Evolutionary conservation across 2,329 filamentous ascomycete species (phyloP).

Genomic region (Coniella vitis): DNA sequence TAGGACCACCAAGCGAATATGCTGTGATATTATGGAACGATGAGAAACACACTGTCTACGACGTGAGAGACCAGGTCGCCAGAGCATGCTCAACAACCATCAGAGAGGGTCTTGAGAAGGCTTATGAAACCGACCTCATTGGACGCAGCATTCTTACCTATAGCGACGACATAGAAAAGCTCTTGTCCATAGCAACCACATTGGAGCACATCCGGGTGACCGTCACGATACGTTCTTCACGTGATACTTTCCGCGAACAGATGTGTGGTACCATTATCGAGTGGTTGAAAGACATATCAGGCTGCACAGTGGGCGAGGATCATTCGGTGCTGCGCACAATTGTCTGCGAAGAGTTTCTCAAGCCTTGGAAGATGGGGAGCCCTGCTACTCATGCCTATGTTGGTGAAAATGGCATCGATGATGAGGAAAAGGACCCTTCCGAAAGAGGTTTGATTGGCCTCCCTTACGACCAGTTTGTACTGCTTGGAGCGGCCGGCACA

Average conservation of each 20-base stretch:
- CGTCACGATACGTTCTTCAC: constrained; percentile 84
- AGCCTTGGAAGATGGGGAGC: constrained; percentile 81
- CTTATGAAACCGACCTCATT: constrained; percentile 82
- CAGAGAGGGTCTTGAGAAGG: constrained; percentile 64
- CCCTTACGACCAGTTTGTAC: constrained; percentile 27
- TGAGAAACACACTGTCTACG: constrained; percentile 92
- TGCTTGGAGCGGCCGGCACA: constrained; percentile 24
- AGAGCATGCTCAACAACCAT: constrained; percentile 73
- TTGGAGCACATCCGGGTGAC: constrained; percentile 96
- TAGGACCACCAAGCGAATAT: constrained; percentile 66
- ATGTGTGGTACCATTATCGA: constrained; percentile 98
- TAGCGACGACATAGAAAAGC: constrained; percentile 59
- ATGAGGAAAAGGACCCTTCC: constrained; percentile 60
- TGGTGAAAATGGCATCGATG: constrained; percentile 72
- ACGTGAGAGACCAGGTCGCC: constrained; percentile 84
- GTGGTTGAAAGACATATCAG: constrained; percentile 89
- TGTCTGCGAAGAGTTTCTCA: constrained; percentile 87
- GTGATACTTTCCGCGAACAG: constrained; percentile 94
- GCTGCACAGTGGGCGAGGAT: constrained; percentile 78
- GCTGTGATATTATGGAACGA: constrained; percentile 93
- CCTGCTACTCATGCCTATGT: constrained; percentile 71
- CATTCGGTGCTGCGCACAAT: constrained; percentile 70
- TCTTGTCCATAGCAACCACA: constrained; percentile 73
- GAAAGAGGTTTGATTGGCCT: constrained; percentile 29
- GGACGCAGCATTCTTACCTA: constrained; percentile 82